These are phyloP conservation scores for Escovopsis sp. DNA, from an alignment of 2,329 filamentous ascomycete species.

Conservation along the genomic window DNA sequence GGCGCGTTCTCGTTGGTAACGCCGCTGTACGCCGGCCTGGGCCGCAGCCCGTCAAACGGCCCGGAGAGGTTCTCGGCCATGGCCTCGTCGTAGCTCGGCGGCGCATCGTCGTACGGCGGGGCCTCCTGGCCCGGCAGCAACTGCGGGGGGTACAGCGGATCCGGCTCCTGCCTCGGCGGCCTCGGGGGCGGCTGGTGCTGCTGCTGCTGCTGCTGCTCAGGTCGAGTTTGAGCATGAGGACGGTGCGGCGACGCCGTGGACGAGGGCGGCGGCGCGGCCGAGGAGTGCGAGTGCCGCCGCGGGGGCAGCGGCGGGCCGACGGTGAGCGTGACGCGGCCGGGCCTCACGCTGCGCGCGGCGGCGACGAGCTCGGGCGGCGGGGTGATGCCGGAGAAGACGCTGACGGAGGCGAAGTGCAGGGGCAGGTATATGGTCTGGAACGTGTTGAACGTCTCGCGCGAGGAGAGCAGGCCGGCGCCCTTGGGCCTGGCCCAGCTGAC, in stretches of 20 bases:
- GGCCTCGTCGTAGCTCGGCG: conserved; percentile 88
- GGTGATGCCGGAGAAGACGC: conserved; percentile 76
- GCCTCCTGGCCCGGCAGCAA: conserved; percentile 28
- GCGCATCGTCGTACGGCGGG: conserved; percentile 55
- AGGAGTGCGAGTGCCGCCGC: conserved; percentile 14
- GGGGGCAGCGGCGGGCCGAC: conserved; percentile 23
- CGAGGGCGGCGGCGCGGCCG: conserved; percentile 7
- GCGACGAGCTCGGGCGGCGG: conserved; percentile 65
- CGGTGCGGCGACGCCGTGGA: conserved; percentile 10
- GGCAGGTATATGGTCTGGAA: conserved; percentile 69
- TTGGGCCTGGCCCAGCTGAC: conserved; percentile 55
- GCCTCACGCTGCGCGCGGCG: conserved; percentile 27
- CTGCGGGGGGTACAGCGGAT: conserved; percentile 45
- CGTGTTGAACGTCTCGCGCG: conserved; percentile 11
- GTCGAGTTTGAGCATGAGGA: background rate
- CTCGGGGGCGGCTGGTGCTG: conserved; percentile 7
- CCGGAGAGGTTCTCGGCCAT: conserved; percentile 61
- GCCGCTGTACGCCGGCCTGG: conserved; percentile 54
- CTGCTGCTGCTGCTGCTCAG: conserved; percentile 8
- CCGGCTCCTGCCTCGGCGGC: conserved; percentile 20
- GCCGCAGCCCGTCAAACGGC: conserved; percentile 46
- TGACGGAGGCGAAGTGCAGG: conserved; percentile 56
- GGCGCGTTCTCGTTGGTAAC: conserved; percentile 47
- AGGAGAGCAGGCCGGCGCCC: conserved; percentile 10
- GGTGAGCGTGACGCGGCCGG: conserved; percentile 22